phyloP scores from a whole-genome alignment of 768 basidiomycete genomes.

The Lactarius trivialis region DNA sequence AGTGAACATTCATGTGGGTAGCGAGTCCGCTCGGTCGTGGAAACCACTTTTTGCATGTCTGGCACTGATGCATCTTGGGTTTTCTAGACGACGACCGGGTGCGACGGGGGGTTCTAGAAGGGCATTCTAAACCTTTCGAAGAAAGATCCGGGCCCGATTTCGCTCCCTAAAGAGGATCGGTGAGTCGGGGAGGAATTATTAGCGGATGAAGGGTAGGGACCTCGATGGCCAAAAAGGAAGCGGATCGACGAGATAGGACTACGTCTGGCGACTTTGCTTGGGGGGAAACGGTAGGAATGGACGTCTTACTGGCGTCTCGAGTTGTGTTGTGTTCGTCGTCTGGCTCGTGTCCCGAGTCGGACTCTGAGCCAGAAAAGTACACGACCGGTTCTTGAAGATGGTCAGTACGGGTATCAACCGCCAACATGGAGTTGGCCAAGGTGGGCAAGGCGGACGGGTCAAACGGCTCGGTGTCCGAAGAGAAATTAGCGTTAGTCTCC shows the following conservation, averaged over 20 bases:
- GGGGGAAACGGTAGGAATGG: constrained; percentile 6
- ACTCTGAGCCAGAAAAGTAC: constrained; percentile 16
- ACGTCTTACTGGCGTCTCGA: constrained; percentile 3
- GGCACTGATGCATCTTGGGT: constrained; percentile 46
- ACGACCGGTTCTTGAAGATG: constrained; percentile 3
- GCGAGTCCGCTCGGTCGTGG: constrained; percentile 46
- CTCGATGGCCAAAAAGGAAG: constrained; percentile 15
- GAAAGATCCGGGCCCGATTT: neutral
- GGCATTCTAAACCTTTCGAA: constrained; percentile 3
- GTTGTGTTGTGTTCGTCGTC: constrained; percentile 10
- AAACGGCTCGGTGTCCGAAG: constrained; percentile 4
- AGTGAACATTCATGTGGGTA: constrained; percentile 50
- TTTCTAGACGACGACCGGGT: constrained; percentile 25
- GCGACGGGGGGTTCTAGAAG: constrained; percentile 6
- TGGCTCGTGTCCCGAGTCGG: constrained; percentile 13
- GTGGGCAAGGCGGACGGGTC: neutral
- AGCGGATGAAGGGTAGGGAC: neutral
- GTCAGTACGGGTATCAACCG: constrained; percentile 3
- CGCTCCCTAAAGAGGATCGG: constrained; percentile 3
- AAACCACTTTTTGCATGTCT: constrained; percentile 39
- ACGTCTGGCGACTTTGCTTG: constrained; percentile 3
- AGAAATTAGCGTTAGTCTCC: neutral
- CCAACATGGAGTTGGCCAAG: constrained; percentile 2
- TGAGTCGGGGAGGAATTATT: neutral
- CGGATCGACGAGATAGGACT: constrained; percentile 6